Evolutionary conservation across 106 monocot genomes (phyloP), one percentile per base, ranked within the genome.

Genomic region (Apostasia shenzhenica): DNA sequence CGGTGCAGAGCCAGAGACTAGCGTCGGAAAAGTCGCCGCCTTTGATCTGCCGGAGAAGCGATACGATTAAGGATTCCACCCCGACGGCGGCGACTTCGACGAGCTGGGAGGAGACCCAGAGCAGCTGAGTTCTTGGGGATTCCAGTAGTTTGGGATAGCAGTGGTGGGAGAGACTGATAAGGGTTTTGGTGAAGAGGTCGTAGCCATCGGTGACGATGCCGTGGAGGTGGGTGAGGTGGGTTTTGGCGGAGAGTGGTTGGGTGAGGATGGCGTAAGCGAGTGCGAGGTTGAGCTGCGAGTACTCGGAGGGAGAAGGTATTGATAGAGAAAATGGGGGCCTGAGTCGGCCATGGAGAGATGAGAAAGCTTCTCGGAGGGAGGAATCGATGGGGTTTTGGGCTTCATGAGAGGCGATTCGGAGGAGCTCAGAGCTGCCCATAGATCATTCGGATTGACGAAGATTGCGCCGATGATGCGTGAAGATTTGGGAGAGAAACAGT

Each of bases 181-280:
- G 79, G 64, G 70, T 71, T 48, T 67, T 5, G 68, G 85, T 79
- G 76, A 94, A 87, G 76, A 81, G 59, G 10, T 66, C 44, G 78
- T 90, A 90, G 5, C 86, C 82, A 57, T 94, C 90, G 14, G 64
- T 68, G 59, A 87, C 84, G 70, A 77, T 55, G 58, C 85, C 78
- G 51, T 93, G 90, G 70, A 93, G 89, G 75, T 89, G 81, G 49
- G 66, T 79, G 53, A 93, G 79, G 69, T 93, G 83, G 65, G 59
- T 51, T 7, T 70, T 69, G 52, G 75, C 47, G 48, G 66, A 54
- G 55, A 59, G 46, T 57, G 90, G 86, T 6, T 82, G 70, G 57
- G 84, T 70, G n/a, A 90, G 80, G 65, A 77, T 47, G 68, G 70
- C 84, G 68, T 72, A 86, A 42, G 52, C 70, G 43, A 94, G 43